A percentile compares a stretch with the other conserved stretches of the same genome.
These are phyloP conservation scores for Rhodotorula sp. DNA, from an alignment of 1,284 basidiomycete species.

Conservation along the genomic window DNA sequence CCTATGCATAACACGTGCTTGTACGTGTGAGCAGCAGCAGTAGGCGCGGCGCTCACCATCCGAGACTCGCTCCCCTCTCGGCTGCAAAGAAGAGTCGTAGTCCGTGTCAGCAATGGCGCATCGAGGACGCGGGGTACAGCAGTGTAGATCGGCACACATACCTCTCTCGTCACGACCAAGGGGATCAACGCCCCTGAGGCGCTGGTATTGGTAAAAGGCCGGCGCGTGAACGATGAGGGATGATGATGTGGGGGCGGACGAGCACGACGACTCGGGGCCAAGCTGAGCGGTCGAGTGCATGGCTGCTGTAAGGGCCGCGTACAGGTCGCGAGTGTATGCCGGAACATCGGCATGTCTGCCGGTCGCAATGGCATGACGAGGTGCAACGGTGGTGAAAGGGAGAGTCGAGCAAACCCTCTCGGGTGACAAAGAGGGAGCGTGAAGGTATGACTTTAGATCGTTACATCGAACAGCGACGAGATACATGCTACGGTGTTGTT, in stretches of 20 bases:
- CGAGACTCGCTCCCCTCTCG: slow-evolving; percentile 85
- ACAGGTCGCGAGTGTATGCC: neutral
- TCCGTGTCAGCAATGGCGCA: neutral
- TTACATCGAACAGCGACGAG: neutral
- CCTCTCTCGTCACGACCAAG: slow-evolving; percentile 89
- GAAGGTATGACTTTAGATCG: neutral
- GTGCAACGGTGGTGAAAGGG: neutral
- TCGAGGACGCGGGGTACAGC: neutral
- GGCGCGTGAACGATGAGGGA: neutral
- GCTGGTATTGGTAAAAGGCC: neutral
- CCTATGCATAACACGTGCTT: no score
- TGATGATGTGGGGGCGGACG: neutral
- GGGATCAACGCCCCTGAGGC: slow-evolving; percentile 61
- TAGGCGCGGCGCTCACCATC: slow-evolving; percentile 54
- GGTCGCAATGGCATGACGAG: neutral
- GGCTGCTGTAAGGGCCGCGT: neutral
- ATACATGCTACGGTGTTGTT: neutral
- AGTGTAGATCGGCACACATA: slow-evolving; percentile 49
- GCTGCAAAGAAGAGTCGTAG: slow-evolving; percentile 57
- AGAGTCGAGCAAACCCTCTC: neutral
- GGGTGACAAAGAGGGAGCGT: neutral
- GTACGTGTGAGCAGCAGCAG: no score
- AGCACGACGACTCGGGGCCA: neutral
- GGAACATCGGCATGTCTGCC: no score
- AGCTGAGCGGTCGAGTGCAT: neutral